Conservation (phyloP, 495 filamentous ascomycete species). For the Daldinia decipiens region DNA sequence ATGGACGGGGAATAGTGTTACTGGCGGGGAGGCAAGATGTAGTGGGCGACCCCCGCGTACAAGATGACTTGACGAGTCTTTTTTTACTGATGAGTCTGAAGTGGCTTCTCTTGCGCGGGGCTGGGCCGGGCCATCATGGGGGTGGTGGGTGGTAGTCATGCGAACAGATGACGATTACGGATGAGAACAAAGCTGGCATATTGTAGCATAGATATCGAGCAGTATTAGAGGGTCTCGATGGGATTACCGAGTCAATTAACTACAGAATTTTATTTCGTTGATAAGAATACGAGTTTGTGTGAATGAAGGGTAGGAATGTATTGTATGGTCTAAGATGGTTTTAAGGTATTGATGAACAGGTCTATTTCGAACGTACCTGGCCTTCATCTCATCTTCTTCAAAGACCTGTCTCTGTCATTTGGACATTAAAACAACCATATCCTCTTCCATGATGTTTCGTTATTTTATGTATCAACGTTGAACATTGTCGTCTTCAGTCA, state of each 20-base stretch:
- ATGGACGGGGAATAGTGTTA: slow-evolving; percentile 24
- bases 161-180: slow-evolving; percentile 41
- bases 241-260: slow-evolving; percentile 32
- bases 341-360: no score
- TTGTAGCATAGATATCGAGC: slow-evolving; percentile 36
- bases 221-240: slow-evolving; percentile 19
- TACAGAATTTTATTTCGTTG: slow-evolving; percentile 13
- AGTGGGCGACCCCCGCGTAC: slow-evolving; percentile 21
- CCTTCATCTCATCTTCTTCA: no score
- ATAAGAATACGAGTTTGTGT: neutral
- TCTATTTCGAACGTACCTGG: no score
- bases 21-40: slow-evolving; percentile 21
- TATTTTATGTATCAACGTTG: neutral
- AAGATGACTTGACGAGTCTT: slow-evolving; percentile 28
- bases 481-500: neutral
- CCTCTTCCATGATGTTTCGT: no score
- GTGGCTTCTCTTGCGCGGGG: slow-evolving; percentile 14
- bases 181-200: slow-evolving; percentile 25
- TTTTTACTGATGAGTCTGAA: slow-evolving; percentile 22
- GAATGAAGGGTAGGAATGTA: neutral
- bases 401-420: neutral
- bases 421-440: no score
- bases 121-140: slow-evolving; percentile 2
- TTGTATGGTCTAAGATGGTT: neutral
- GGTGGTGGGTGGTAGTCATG: slow-evolving; percentile 26